Percentiles rank a stretch among this genome's conserved stretches.
These are phyloP conservation scores for Cucurbita pepo DNA, from an alignment of 306 rosid genomes.

Conservation along the genomic window DNA sequence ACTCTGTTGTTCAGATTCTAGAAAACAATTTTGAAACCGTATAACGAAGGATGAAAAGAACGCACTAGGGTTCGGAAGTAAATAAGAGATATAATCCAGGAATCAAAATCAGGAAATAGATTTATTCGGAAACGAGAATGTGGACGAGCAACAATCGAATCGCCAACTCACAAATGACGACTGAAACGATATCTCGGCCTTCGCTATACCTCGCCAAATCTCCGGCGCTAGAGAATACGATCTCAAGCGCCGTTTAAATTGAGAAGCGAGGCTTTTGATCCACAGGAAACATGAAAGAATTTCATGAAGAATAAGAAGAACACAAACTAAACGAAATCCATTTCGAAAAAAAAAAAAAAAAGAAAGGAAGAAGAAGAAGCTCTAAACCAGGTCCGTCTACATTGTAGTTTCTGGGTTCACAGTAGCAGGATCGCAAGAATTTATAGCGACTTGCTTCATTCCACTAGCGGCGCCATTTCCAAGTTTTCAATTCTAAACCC, in stretches of 20 bases:
- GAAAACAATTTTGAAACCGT: too few species aligned
- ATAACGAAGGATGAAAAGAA: too few species aligned
- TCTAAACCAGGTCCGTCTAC: too few species aligned
- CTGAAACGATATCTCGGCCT: slow-evolving; percentile 85
- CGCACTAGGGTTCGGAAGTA: too few species aligned
- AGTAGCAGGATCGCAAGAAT: background rate
- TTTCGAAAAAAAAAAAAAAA: too few species aligned
- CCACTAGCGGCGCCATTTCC: background rate
- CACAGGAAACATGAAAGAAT: background rate
- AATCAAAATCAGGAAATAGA: background rate
- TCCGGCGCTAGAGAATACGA: background rate
- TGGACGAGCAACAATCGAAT: slow-evolving; percentile 68
- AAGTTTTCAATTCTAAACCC: background rate
- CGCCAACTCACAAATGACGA: slow-evolving; percentile 48
- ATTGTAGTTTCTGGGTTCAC: background rate
- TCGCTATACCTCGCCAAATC: slow-evolving; percentile 35
- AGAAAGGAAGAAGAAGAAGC: background rate
- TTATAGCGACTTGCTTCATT: background rate
- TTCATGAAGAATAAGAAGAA: background rate
- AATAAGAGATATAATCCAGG: too few species aligned
- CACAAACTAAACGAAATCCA: too few species aligned
- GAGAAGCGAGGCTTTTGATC: background rate
- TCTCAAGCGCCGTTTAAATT: background rate
- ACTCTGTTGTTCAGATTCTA: too few species aligned
- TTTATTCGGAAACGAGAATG: slow-evolving; percentile 5